Evolutionary conservation across 768 basidiomycete species (phyloP).

Genomic region (Lentinula raphanica): DNA sequence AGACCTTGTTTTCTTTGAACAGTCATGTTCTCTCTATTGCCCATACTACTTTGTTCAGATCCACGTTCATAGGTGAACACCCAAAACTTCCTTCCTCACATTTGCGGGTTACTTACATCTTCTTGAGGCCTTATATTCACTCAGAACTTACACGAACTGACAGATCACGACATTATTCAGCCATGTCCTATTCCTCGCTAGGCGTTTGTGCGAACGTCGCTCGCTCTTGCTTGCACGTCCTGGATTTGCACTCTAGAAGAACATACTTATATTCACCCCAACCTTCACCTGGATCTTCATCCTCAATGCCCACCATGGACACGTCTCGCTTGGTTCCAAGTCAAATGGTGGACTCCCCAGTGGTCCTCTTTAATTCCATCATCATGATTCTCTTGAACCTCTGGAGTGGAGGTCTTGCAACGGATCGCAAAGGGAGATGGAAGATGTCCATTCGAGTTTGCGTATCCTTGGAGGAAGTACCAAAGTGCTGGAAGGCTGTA

Average conservation of each 20-base stretch:
- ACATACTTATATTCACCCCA: conserved; percentile 4
- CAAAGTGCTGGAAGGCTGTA: conserved; percentile 43
- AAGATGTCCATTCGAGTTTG: conserved; percentile 46
- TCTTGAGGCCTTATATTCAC: not conserved
- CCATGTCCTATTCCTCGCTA: conserved; percentile 55
- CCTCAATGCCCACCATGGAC: not conserved
- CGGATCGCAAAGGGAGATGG: conserved; percentile 42
- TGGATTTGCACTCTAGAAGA: conserved; percentile 34
- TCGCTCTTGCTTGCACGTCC: conserved; percentile 49
- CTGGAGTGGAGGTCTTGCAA: conserved; percentile 37
- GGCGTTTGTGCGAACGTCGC: conserved; percentile 27
- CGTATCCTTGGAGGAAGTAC: conserved; percentile 5
- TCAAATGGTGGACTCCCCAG: not conserved
- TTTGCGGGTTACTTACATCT: conserved; percentile 18
- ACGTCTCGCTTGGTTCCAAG: not conserved
- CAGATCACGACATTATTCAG: conserved; percentile 24
- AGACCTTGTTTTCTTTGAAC: conserved; percentile 32
- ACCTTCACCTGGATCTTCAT: not conserved
- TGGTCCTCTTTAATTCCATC: conserved; percentile 30
- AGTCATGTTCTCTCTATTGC: conserved; percentile 45
- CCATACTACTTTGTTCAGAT: conserved; percentile 41
- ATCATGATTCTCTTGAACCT: conserved; percentile 45
- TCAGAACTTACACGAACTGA: conserved; percentile 39
- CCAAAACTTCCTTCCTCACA: conserved; percentile 36
- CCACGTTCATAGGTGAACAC: conserved; percentile 36